Evolutionary conservation across 1,284 basidiomycete genomes (phyloP).

Genomic region (Apiotrichum porosum): DNA sequence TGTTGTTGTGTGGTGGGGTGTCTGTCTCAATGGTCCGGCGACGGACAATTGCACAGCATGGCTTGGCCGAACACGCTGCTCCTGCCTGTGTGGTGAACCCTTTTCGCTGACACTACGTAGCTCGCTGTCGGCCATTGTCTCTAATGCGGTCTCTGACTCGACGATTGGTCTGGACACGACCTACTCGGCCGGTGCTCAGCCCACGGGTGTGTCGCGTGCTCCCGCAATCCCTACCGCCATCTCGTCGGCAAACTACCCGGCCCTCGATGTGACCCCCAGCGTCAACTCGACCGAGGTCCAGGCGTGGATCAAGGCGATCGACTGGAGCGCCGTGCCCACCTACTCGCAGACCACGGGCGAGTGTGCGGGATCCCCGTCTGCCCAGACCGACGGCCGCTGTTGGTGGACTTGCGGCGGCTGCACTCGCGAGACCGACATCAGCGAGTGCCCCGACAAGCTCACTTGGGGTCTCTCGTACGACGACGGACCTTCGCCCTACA

Average conservation of each 20-base stretch:
- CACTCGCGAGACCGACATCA: conserved; percentile 67
- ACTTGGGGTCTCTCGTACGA: conserved; percentile 47
- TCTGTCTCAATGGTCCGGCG: too few species aligned
- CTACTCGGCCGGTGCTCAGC: conserved; percentile 35
- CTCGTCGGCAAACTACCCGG: conserved; percentile 56
- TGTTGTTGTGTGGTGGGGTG: too few species aligned
- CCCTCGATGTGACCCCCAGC: conserved; percentile 63
- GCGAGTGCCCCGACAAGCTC: conserved; percentile 70
- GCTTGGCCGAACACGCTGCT: too few species aligned
- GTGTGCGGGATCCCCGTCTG: conserved; percentile 60
- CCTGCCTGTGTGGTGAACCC: too few species aligned
- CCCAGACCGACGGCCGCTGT: conserved; percentile 60
- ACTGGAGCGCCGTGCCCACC: conserved; percentile 35
- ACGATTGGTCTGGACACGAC: conserved; percentile 53
- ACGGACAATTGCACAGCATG: too few species aligned
- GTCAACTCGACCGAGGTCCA: conserved; percentile 64
- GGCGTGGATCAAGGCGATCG: conserved; percentile 61
- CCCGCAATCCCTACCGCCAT: conserved; percentile 44
- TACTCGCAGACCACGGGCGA: conserved; percentile 36
- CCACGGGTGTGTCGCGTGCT: conserved; percentile 44
- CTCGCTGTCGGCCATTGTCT: conserved; percentile 58
- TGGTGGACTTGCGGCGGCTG: conserved; percentile 86
- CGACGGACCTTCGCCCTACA: conserved; percentile 54
- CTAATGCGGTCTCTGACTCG: conserved; percentile 60
- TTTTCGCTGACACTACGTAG: conserved; percentile 21